These are phyloP conservation scores for Pleurotus eryngii DNA, from an alignment of 768 basidiomycete genomes.

Conservation along the genomic window DNA sequence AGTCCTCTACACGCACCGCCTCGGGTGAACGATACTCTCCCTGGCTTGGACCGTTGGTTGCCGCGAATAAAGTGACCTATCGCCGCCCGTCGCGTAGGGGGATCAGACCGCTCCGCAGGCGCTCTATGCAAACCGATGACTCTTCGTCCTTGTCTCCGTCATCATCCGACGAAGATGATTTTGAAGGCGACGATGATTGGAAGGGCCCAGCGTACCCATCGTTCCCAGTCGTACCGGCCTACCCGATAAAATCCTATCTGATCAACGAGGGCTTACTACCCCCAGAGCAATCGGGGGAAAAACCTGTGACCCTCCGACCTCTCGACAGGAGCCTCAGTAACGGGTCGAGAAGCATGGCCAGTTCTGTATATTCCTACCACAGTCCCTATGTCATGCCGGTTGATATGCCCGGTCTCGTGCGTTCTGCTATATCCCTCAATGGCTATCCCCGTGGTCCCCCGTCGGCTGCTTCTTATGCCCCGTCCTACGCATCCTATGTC, in stretches of 20 bases:
- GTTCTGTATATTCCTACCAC: conserved; percentile 2
- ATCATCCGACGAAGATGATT: conserved; percentile 7
- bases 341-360: background rate
- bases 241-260: conserved; percentile 2
- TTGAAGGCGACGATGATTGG: background rate
- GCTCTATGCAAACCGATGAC: background rate
- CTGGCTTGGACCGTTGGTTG: conserved; percentile 6
- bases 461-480: background rate
- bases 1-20: conserved; percentile 1
- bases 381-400: conserved; percentile 3
- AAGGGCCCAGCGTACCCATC: background rate
- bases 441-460: background rate
- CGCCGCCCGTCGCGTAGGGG: background rate
- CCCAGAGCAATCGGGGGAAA: background rate
- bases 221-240: conserved; percentile 1
- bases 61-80: conserved; percentile 1
- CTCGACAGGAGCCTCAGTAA: background rate
- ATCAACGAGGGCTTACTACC: conserved; percentile 6
- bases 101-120: background rate
- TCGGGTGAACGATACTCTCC: conserved; percentile 4
- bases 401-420: background rate
- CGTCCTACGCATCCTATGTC: background rate
- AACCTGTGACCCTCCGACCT: background rate
- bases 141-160: conserved; percentile 3
- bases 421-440: background rate